Conservation (phyloP, 2,329 filamentous ascomycete genomes). For the Fonsecaea pedrosoi region DNA sequence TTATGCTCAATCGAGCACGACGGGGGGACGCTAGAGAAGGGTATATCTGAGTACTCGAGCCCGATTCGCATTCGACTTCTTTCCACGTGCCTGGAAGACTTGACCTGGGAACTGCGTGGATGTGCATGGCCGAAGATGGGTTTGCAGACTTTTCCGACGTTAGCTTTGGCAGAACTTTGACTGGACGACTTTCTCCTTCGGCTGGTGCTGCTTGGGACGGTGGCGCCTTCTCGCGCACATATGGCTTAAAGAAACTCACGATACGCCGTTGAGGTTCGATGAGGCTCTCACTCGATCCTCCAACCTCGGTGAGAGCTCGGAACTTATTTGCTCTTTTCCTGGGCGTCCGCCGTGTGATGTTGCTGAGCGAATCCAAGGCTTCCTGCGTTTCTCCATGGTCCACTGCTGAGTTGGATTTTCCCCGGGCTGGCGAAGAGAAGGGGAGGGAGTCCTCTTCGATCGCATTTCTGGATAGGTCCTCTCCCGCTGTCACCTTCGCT, state of each 20-base stretch:
- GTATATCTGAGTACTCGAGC: constrained; percentile 22
- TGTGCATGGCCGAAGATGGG: constrained; percentile 14
- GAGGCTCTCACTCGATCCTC: constrained; percentile 3
- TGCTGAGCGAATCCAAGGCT: neutral
- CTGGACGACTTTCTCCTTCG: neutral
- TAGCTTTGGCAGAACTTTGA: constrained; percentile 16
- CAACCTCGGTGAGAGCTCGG: neutral
- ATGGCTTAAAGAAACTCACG: constrained; percentile 32
- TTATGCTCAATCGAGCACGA: constrained; percentile 34
- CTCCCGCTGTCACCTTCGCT: neutral
- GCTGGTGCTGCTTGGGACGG: neutral
- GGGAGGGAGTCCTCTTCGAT: neutral
- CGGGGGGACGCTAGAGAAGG: constrained; percentile 6
- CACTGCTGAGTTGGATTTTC: neutral
- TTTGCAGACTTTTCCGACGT: constrained; percentile 8
- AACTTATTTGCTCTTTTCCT: constrained; percentile 15
- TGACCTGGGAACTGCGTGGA: constrained; percentile 44
- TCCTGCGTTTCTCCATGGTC: neutral
- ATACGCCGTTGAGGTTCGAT: constrained; percentile 18
- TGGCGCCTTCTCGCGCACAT: constrained; percentile 12
- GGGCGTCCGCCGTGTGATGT: constrained; percentile 20
- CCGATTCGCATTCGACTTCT: constrained; percentile 36
- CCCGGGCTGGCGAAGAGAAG: neutral
- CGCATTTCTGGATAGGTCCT: neutral
- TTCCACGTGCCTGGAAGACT: constrained; percentile 48